Conservation (phyloP, 495 filamentous ascomycete species). For the Daldinia decipiens region DNA sequence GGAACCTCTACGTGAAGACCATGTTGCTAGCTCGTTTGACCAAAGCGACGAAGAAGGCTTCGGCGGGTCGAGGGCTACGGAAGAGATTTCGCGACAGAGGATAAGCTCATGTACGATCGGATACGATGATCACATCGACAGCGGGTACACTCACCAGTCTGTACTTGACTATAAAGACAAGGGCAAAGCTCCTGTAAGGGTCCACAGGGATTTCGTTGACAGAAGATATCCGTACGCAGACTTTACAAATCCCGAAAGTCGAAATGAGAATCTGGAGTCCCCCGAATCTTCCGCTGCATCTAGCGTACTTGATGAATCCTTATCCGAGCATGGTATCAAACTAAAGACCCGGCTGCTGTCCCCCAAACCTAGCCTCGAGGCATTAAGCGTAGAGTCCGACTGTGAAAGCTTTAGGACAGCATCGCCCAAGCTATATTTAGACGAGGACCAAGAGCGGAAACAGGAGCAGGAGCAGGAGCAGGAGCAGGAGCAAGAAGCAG, state of each 20-base stretch:
- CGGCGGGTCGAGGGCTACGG: no score
- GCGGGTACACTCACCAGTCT: not conserved
- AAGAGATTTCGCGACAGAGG: no score
- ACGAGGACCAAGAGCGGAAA: conserved; percentile 17
- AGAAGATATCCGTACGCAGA: not conserved
- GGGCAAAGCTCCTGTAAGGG: conserved; percentile 11
- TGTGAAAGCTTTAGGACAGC: conserved; percentile 4
- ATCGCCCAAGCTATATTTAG: conserved; percentile 8
- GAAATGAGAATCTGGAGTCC: not conserved
- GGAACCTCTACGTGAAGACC: not conserved
- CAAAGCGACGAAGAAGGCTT: conserved; percentile 9
- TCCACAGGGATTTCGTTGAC: not conserved
- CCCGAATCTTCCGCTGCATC: not conserved
- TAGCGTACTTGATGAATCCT: not conserved
- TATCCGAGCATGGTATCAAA: not conserved
- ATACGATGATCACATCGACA: no score
- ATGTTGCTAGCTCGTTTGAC: not conserved
- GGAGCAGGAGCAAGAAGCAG: conserved; percentile 32
- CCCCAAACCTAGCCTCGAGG: not conserved
- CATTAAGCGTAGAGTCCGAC: not conserved
- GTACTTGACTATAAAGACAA: conserved; percentile 15
- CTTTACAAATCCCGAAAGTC: not conserved
- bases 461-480: conserved; percentile 37
- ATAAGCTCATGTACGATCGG: no score
- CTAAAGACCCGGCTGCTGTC: not conserved